phyloP scores from a whole-genome alignment of 352 stramenopile species.

The Pythium brassicae region DNA sequence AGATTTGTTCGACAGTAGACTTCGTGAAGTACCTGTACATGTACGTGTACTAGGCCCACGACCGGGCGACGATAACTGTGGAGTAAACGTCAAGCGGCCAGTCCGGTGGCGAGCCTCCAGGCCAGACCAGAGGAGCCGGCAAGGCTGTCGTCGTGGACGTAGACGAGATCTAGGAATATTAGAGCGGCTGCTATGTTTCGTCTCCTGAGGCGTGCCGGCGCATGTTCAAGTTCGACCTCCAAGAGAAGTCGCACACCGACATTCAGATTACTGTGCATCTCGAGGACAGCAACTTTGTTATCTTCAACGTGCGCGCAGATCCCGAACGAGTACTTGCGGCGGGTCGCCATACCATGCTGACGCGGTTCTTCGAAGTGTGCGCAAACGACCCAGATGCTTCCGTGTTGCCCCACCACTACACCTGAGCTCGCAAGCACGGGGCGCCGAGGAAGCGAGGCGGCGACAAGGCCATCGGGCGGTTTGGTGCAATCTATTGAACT shows the following conservation, averaged over 20 bases:
- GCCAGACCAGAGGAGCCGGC: too few relatives aligned
- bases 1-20: conserved; percentile 28
- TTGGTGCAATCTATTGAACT: too few relatives aligned
- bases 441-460: background rate
- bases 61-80: conserved; percentile 22
- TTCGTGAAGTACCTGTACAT: background rate
- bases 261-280: background rate
- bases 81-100: too few relatives aligned
- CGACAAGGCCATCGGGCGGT: too few relatives aligned
- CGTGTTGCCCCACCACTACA: background rate
- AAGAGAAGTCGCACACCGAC: conserved; percentile 1
- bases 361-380: conserved; percentile 51
- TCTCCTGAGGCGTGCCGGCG: background rate
- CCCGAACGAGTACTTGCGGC: conserved; percentile 15
- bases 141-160: background rate
- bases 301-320: conserved; percentile 7
- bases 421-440: background rate
- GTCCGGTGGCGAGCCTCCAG: too few relatives aligned
- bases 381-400: conserved; percentile 9
- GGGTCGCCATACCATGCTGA: conserved; percentile 22
- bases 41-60: conserved; percentile 48
- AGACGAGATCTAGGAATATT: background rate
- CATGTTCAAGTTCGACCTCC: conserved; percentile 7
- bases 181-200: background rate
- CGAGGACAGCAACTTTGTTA: background rate